These are phyloP conservation scores for Fusarium verticillioides DNA, from an alignment of 2,329 filamentous ascomycete species.

Conservation along the genomic window DNA sequence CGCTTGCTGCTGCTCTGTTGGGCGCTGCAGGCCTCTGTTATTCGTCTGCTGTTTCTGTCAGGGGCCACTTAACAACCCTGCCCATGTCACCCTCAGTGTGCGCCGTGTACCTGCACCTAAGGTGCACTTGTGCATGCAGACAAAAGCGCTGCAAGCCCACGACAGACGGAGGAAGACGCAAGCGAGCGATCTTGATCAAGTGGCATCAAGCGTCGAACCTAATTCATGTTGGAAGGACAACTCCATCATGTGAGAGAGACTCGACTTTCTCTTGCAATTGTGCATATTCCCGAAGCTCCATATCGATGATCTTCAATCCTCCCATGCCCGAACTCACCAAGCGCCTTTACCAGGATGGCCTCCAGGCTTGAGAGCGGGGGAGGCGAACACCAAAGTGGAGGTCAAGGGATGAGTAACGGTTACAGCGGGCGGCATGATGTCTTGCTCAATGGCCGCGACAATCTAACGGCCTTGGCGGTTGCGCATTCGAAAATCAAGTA, in stretches of 20 bases:
- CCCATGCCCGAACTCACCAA: conserved; percentile 2
- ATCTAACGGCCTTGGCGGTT: conserved; percentile 30
- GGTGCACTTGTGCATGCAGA: conserved; percentile 39
- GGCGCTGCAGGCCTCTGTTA: conserved; percentile 18
- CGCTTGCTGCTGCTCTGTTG: conserved; percentile 28
- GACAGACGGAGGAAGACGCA: conserved; percentile 24
- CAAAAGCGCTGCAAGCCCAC: conserved; percentile 29
- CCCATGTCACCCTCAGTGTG: conserved; percentile 31
- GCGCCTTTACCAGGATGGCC: conserved; percentile 16
- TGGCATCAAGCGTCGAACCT: conserved; percentile 1
- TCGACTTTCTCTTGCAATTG: background rate
- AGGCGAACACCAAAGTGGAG: conserved; percentile 41
- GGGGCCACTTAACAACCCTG: conserved; percentile 22
- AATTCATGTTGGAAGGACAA: conserved; percentile 13
- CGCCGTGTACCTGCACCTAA: conserved; percentile 43
- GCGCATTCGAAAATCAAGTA: conserved; percentile 15
- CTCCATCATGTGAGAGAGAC: background rate
- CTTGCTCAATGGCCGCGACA: conserved; percentile 37
- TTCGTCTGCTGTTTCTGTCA: conserved; percentile 41
- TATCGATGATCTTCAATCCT: conserved; percentile 7
- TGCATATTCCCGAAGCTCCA: background rate
- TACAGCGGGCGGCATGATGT: conserved; percentile 42
- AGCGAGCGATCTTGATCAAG: conserved; percentile 16
- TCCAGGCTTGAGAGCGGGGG: conserved; percentile 38
- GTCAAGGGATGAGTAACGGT: conserved; percentile 34